Evolutionary conservation across 1,139 yeast genomes (phyloP), one percentile per base, ranked within the genome.

Genomic region (Pichia kudriavzevii): DNA sequence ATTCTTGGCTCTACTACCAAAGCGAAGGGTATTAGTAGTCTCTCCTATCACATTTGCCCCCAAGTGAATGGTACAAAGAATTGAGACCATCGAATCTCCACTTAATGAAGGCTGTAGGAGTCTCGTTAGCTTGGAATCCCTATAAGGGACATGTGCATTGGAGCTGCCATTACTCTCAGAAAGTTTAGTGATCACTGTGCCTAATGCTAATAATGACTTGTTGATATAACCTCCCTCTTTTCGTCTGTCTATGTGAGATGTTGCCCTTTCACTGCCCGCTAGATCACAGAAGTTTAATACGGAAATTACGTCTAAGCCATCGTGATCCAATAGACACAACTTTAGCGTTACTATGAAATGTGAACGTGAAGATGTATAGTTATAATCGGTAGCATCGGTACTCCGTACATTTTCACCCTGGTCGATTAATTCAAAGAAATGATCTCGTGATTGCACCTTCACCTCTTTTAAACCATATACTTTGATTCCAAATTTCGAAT

Each of bases 211-310:
- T 30, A 88, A 67, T 0, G 96, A 87, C 55, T 85, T 84, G 61
- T 91, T 91, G 53, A 91, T 91, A 53, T 70, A 88, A 0, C 95
- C 74, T 15, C 97, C 97, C 61, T 91, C 97, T 56, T 85, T 83
- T 40, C 96, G 66, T 49, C 97, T 69, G 49, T 79, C 95, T 0
- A 68, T 60, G 51, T 87, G 85, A 1, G 81, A 69, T 0, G 94
- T 79, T 0, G 95, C 97, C 38, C 84, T 69, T 58, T 91, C 98
- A 13, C 95, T 82, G 16, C 98, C 98, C 0, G 98, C 98, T 51
- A 91, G 68, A 60, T 91, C 98, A 64, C 97, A 91, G 39, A 91
- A 66, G 18, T 93, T 83, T 26, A 91, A 69, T 0, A 91, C 78
- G 23, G 91, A 71, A 34, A 67, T 59, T 13, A 65, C 64, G 39